A percentile compares a stretch with the other conserved stretches of the same genome.
phyloP scores from a whole-genome alignment of 148 eudicot genomes.

The Agrostemma githago region DNA sequence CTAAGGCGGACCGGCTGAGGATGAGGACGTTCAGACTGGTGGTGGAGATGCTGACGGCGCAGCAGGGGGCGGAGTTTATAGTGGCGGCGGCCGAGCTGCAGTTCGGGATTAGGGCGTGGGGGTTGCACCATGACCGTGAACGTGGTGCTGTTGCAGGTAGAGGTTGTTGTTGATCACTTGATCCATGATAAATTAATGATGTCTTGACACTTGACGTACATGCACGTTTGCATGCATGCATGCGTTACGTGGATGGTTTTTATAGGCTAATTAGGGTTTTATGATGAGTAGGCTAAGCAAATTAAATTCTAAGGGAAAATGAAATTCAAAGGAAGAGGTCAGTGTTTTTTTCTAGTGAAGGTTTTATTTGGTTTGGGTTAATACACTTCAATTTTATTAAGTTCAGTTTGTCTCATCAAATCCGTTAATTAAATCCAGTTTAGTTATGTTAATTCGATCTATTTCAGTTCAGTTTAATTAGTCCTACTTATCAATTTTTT shows the following conservation, averaged over 20 bases:
- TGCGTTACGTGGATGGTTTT: neutral
- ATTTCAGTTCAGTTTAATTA: too few relatives aligned
- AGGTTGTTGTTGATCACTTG: neutral
- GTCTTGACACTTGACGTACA: neutral
- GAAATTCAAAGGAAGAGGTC: too few relatives aligned
- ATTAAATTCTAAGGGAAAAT: too few relatives aligned
- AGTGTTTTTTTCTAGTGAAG: too few relatives aligned
- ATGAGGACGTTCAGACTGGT: constrained; percentile 47
- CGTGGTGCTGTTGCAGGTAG: constrained; percentile 19
- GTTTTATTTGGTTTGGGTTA: too few relatives aligned
- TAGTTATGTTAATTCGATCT: too few relatives aligned
- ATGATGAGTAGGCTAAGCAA: neutral
- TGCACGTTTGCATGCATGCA: constrained; percentile 5
- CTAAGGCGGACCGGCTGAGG: constrained; percentile 64
- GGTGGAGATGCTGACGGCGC: constrained; percentile 69
- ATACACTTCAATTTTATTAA: too few relatives aligned
- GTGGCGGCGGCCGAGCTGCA: constrained; percentile 64
- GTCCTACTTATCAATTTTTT: too few relatives aligned
- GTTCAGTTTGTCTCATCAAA: too few relatives aligned
- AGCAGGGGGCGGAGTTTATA: constrained; percentile 72
- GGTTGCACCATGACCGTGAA: constrained; percentile 46
- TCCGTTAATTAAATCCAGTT: too few relatives aligned
- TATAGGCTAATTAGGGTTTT: neutral
- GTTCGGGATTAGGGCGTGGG: constrained; percentile 65
- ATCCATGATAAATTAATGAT: too few relatives aligned